Evolutionary conservation across 371 early-diverging fungal species (phyloP), one percentile per base, ranked within the genome.

Genomic region (Lichtheimia ramosa): DNA sequence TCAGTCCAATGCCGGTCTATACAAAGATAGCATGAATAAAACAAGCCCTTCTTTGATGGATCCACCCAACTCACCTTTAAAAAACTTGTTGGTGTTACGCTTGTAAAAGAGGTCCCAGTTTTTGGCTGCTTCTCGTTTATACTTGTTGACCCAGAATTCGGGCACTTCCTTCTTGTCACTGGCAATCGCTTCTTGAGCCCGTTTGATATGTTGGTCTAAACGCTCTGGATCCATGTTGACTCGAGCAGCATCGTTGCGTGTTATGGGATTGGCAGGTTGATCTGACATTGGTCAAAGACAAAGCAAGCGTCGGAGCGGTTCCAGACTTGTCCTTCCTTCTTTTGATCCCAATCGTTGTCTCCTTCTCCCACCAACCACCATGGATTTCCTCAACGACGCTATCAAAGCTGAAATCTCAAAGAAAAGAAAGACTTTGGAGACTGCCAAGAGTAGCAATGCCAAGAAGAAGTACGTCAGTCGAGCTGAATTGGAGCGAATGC

Each of bases 1-100:
- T 94, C 93, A 2, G 94, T 92, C 97, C 97, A 97, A 74, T 96
- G 93, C 34, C 97, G 81, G 75, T 96, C 95, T 76, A 48, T 51
- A 54, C 8, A 16, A 14, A n/a, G n/a, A 1, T 39, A 13, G 39
- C 4, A 13, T 54, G 39, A 18, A n/a, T 0, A 39, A 6, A 5
- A n/a, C n/a, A n/a, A n/a, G n/a, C 15, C 2, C 15, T 16, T 54
- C 39, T 15, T 24, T 43, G 1, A 14, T 25, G 2, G 16, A 15
- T 43, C 23, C 18, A 12, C 46, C 13, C 28, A 34, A 18, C 10
- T 20, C 66, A 70, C 77, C 81, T 91, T 80, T 95, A 88, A 98
- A 80, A 92, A 98, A 65, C 55, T 96, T 95, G 41, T 91, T 93
- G 8, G 91, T 88, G 60, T 98, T 96, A 60, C 94, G 89, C 68